Evolutionary conservation across 2,329 filamentous ascomycete genomes (phyloP).

Genomic region (Parastagonospora nodorum): DNA sequence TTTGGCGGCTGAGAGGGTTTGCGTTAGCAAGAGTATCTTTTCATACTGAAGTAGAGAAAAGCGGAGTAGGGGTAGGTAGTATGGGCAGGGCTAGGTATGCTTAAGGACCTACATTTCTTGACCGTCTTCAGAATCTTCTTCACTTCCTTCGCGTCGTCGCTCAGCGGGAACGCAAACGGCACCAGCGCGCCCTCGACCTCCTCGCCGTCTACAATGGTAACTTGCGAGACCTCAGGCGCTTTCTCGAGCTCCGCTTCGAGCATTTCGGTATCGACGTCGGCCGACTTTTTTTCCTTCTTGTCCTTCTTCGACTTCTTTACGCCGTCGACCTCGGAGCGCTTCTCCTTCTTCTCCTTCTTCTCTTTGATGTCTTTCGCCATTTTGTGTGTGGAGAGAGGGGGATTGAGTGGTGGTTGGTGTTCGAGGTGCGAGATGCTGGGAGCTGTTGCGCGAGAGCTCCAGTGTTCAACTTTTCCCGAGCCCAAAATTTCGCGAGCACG

Average conservation of each 20-base stretch:
- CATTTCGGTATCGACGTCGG: constrained; percentile 62
- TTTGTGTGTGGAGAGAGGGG: constrained; percentile 13
- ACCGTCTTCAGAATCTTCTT: constrained; percentile 70
- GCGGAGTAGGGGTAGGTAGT: neutral
- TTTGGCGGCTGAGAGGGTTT: constrained; percentile 73
- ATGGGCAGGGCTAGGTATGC: neutral
- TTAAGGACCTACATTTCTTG: constrained; percentile 59
- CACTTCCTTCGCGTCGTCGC: constrained; percentile 72
- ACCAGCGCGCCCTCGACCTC: constrained; percentile 66
- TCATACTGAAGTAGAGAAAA: neutral
- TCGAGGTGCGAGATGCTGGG: constrained; percentile 8
- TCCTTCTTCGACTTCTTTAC: constrained; percentile 60
- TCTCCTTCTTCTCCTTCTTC: constrained; percentile 69
- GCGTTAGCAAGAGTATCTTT: constrained; percentile 5
- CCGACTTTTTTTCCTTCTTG: constrained; percentile 67
- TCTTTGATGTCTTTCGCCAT: constrained; percentile 53
- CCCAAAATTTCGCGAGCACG: constrained; percentile 18
- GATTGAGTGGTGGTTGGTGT: neutral
- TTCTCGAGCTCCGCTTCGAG: constrained; percentile 64
- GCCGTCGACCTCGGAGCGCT: constrained; percentile 55
- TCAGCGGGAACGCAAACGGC: constrained; percentile 81
- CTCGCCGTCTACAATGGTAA: constrained; percentile 46
- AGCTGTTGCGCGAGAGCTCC: constrained; percentile 21
- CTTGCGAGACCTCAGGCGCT: constrained; percentile 60
- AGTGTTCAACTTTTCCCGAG: constrained; percentile 20